Conservation (phyloP, 2,329 filamentous ascomycete genomes). For the Nakataea oryzae region DNA sequence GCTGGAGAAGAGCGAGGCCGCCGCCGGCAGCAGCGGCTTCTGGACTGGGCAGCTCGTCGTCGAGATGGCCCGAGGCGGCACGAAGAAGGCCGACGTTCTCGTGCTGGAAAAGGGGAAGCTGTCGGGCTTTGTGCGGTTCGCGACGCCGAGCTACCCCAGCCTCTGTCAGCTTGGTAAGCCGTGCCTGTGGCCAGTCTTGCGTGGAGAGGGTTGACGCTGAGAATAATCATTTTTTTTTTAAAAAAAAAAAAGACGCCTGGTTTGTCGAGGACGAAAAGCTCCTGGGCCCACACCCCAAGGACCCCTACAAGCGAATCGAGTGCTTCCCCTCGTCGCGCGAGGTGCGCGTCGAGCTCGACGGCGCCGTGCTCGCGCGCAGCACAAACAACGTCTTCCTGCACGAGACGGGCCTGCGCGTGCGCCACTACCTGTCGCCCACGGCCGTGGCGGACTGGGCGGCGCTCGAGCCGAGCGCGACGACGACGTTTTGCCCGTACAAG, state of each 20-base stretch:
- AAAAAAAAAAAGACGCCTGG: slow-evolving; percentile 16
- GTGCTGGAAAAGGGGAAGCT: slow-evolving; percentile 8
- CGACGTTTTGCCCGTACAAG: slow-evolving; percentile 57
- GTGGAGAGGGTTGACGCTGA: not conserved
- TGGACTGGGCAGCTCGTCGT: no score
- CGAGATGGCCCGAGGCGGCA: no score
- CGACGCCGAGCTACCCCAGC: slow-evolving; percentile 1
- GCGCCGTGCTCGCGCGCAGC: slow-evolving; percentile 34
- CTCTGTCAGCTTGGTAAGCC: not conserved
- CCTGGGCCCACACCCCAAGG: slow-evolving; percentile 45
- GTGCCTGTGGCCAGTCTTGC: not conserved
- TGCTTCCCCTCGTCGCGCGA: slow-evolving; percentile 43
- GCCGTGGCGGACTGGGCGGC: slow-evolving; percentile 29
- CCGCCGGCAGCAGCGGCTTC: no score
- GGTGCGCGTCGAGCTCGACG: slow-evolving; percentile 37
- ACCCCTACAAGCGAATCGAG: slow-evolving; percentile 56
- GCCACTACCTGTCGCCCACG: slow-evolving; percentile 49
- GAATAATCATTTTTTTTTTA: not conserved
- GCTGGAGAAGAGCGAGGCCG: no score
- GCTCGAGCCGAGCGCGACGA: slow-evolving; percentile 37
- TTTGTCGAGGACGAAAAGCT: slow-evolving; percentile 26
- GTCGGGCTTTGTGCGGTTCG: slow-evolving; percentile 8
- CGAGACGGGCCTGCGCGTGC: slow-evolving; percentile 47
- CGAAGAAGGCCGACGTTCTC: slow-evolving; percentile 10
- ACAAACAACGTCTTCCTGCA: slow-evolving; percentile 40